phyloP scores from a whole-genome alignment of 78 protist species.

The Dictyostelium brefeldianum region DNA sequence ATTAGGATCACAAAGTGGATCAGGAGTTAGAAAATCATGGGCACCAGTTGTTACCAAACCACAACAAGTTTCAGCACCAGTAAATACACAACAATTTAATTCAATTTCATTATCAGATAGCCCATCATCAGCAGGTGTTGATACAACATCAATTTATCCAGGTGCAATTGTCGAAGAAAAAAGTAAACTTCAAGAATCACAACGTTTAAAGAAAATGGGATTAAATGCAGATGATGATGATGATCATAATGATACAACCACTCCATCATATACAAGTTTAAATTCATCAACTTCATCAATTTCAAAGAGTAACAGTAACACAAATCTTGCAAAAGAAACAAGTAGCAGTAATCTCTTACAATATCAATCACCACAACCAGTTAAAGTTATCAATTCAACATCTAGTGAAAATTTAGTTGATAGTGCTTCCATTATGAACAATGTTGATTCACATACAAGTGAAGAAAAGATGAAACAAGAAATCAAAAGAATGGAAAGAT shows the following conservation, averaged over 20 bases:
- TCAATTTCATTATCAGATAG: constrained; percentile 3
- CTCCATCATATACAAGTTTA: neutral
- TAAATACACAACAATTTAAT: neutral
- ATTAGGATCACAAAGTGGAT: neutral
- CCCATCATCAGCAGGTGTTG: constrained; percentile 14
- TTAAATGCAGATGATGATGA: neutral
- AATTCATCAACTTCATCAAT: neutral
- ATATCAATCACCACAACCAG: neutral
- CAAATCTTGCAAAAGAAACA: constrained; percentile 1
- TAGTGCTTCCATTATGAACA: constrained; percentile 17
- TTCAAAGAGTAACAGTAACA: constrained; percentile 1
- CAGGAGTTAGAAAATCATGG: constrained; percentile 15
- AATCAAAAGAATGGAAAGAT: constrained; percentile 44
- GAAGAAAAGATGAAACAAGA: constrained; percentile 66
- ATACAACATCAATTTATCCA: constrained; percentile 30
- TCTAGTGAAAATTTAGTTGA: constrained; percentile 14
- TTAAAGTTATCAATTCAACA: neutral
- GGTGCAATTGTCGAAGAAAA: constrained; percentile 42
- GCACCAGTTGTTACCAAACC: constrained; percentile 55
- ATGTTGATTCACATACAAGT: constrained; percentile 36
- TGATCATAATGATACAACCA: neutral
- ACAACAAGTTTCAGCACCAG: neutral
- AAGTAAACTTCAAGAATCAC: constrained; percentile 25
- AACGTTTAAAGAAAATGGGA: constrained; percentile 70
- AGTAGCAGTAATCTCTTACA: neutral